Evolutionary conservation across 257 asterid genomes (phyloP), one percentile per base, ranked within the genome.

Genomic region (Cruciata laevipes): DNA sequence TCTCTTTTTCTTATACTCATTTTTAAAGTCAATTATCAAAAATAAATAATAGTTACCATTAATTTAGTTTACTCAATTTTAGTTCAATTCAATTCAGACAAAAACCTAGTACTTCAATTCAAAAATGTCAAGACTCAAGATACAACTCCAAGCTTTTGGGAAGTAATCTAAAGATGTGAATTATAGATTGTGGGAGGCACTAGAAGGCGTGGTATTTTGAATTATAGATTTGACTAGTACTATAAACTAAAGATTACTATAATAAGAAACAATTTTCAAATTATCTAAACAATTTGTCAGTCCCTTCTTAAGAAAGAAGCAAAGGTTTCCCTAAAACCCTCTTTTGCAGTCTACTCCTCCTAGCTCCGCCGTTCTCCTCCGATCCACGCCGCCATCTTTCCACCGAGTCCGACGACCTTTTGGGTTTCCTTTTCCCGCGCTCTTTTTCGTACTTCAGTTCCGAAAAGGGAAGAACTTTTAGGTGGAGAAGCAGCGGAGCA

Each of bases 361-460:
- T 47, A 47, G 47, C 38, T n/a, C 66, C 49, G 21, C 25, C 66
- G 20, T 33, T 42, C 24, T 61, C 35, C 64, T 27, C 64, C 66
- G 38, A 33, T 30, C 66, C 47, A 31, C 10, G 66, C 65, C 42
- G 24, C 65, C 21, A 24, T 37, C 40, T 30, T 30, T 13, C 4
- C 24, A 20, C 44, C 10, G 32, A 62, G 35, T 44, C 44, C 51
- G 18, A 7, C 66, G 3, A 6, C 55, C 6, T 47, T 47, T 47
- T 62, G 60, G 27, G 27, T 53, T 53, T 53, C 20, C 21, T 47
- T 47, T 3, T 17, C n/a, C 55, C n/a, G 6, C 7, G 55, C n/a
- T 12, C 14, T 42, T 42, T 12, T 12, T 42, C 17, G 51, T 11
- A 10, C 51, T 13, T 42, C 51, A 42, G 51, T 42, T 42, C 51